These are phyloP conservation scores for Phalaenopsis hybrid DNA, from an alignment of 116 monocot species.

Conservation along the genomic window DNA sequence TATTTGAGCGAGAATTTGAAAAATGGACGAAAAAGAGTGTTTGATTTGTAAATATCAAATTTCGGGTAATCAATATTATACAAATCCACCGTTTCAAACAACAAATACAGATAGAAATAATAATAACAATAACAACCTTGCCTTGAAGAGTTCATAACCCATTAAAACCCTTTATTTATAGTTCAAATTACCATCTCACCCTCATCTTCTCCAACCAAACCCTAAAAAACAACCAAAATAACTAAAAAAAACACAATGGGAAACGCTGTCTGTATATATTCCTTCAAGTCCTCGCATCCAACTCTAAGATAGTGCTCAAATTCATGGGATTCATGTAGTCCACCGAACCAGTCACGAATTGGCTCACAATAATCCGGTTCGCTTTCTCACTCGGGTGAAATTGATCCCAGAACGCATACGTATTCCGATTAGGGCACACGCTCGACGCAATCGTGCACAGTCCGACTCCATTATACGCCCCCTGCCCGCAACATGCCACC, in stretches of 20 bases:
- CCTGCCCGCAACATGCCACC: constrained; percentile 41
- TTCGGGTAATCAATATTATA: too few species aligned
- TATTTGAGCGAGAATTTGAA: too few species aligned
- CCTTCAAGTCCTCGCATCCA: constrained; percentile 11
- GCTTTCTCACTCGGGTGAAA: constrained; percentile 40
- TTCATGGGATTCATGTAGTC: constrained; percentile 48
- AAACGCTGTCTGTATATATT: neutral
- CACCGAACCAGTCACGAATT: constrained; percentile 18
- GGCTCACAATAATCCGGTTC: constrained; percentile 33
- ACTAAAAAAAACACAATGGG: neutral
- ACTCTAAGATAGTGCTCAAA: constrained; percentile 31
- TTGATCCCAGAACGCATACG: constrained; percentile 39
- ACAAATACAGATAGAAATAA: too few species aligned
- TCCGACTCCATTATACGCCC: constrained; percentile 37
- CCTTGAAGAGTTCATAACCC: too few species aligned
- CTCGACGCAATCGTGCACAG: constrained; percentile 25
- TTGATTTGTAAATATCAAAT: too few species aligned
- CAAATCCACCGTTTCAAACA: too few species aligned
- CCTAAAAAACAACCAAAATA: too few species aligned
- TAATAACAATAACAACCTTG: too few species aligned
- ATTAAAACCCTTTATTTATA: too few species aligned
- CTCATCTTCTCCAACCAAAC: neutral
- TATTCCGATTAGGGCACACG: constrained; percentile 23
- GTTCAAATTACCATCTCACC: too few species aligned
- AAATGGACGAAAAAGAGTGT: too few species aligned